Conservation (phyloP, 768 basidiomycete species). For the Russula sp. region DNA sequence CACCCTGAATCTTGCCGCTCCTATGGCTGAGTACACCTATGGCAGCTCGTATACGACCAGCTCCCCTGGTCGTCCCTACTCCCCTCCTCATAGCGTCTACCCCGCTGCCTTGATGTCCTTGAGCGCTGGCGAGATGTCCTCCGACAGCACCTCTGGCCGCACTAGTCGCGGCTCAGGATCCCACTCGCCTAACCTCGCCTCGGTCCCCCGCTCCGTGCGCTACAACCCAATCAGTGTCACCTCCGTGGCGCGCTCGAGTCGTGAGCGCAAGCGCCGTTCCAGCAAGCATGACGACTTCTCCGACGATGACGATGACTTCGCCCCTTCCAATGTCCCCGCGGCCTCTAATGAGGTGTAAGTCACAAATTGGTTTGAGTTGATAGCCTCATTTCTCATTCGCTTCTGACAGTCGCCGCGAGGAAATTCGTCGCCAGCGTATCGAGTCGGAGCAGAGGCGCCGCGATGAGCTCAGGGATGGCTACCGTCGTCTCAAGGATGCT, state of each 20-base stretch:
- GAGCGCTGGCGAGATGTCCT: conserved; percentile 64
- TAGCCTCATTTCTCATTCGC: conserved; percentile 3
- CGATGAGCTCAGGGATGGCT: conserved; percentile 90
- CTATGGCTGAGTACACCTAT: conserved; percentile 57
- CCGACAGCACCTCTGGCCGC: conserved; percentile 63
- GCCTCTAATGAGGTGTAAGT: conserved; percentile 50
- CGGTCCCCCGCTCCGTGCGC: conserved; percentile 69
- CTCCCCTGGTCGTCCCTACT: conserved; percentile 56
- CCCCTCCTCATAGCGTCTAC: conserved; percentile 64
- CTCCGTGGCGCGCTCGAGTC: conserved; percentile 49
- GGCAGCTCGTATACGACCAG: conserved; percentile 50
- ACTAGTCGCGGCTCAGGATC: conserved; percentile 65
- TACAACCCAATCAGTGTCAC: conserved; percentile 59
- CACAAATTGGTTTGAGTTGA: background rate
- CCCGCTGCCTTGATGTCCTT: conserved; percentile 69
- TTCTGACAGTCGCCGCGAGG: conserved; percentile 66
- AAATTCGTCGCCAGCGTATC: conserved; percentile 87
- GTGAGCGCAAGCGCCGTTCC: conserved; percentile 37
- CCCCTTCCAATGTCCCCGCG: conserved; percentile 42
- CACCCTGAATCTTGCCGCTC: conserved; percentile 49
- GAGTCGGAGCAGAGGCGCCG: conserved; percentile 90
- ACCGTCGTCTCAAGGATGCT: conserved; percentile 83
- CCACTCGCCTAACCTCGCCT: conserved; percentile 47
- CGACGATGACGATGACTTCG: conserved; percentile 73
- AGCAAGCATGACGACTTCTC: conserved; percentile 53